These are phyloP conservation scores for Durusdinium trenchii DNA, from an alignment of 73 alveolate genomes.

Conservation along the genomic window DNA sequence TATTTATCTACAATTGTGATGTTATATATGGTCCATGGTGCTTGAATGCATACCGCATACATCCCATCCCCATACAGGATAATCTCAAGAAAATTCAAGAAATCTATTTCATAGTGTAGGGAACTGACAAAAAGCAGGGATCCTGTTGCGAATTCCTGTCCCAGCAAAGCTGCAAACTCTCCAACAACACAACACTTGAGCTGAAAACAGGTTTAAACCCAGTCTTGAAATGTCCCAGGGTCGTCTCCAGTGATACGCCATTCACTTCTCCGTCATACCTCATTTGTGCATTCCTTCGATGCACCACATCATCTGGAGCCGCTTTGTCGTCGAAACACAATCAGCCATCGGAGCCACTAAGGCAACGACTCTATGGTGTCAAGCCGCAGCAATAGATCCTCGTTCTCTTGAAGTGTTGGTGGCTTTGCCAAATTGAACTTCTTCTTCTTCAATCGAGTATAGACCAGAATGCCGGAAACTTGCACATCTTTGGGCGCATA, in stretches of 20 bases:
- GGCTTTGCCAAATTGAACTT: slow-evolving; percentile 61
- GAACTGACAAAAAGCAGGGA: too few relatives aligned
- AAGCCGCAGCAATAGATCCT: slow-evolving; percentile 54
- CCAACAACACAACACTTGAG: too few relatives aligned
- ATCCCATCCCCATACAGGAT: too few relatives aligned
- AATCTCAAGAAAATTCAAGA: too few relatives aligned
- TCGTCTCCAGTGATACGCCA: slow-evolving; percentile 9
- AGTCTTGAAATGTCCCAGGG: slow-evolving; percentile 48
- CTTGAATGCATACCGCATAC: too few relatives aligned
- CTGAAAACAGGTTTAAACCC: not conserved
- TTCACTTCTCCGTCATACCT: slow-evolving; percentile 36
- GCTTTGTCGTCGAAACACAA: not conserved
- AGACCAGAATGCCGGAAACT: slow-evolving; percentile 50
- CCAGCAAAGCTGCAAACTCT: too few relatives aligned
- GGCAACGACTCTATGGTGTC: slow-evolving; percentile 36
- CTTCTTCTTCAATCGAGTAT: slow-evolving; percentile 4
- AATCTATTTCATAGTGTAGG: too few relatives aligned
- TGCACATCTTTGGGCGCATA: slow-evolving; percentile 71
- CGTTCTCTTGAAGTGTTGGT: slow-evolving; percentile 72
- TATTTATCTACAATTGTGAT: too few relatives aligned
- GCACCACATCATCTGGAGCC: not conserved
- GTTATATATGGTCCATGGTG: too few relatives aligned
- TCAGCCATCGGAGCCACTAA: not conserved
- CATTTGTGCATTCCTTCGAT: not conserved
- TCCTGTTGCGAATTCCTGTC: too few relatives aligned